Base-by-base conservation (phyloP, 768 basidiomycete species). In the Leccinum uliginosum region DNA sequence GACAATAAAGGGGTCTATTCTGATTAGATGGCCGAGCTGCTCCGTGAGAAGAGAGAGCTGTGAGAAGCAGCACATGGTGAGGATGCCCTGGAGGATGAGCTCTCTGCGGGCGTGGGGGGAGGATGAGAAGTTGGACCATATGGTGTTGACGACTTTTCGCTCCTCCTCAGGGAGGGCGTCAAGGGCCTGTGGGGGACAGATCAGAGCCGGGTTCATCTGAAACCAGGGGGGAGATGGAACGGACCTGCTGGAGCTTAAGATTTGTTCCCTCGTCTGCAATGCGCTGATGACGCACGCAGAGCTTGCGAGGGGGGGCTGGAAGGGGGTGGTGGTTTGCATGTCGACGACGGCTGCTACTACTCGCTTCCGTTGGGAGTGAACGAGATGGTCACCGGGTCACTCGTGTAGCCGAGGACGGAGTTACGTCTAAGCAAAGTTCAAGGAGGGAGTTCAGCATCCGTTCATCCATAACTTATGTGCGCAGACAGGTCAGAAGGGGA, bases 1-100 rank as follows among this genome's bases (percentile, higher is more conserved):
- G 61, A 93, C 83, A 46, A 80, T 75, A 73, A 98, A 93, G 10
- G 96, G 97, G 71, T 99, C 97, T 72, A 98, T 87, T 63, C 97
- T 87, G 71, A 97, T 98, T 63, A 98, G 86, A 62, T 91, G 86
- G 32, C 85, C 78, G 58, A 98, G 90, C 53, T 93, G 89, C 60
- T 97, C 92, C 29, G 93, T 89, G 57, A 99, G 87, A 50, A 98
- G 89, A 26, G 97, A 98, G 27, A 99, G 86, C 67, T 99, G 94
- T 49, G 91, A 95, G 78, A 97, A 98, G 75, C 97, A 98, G 72
- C 95, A 98, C 93, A 99, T 98, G 15, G 97, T 98, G 63, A 99
- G 85, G 57, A 99, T 82, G 40, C 97, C 97, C 65, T 91, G 92
- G 50, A 99, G 87, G 69, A 98, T 98, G 69, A 98, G 85, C 54